Base-by-base conservation (phyloP, 1,284 basidiomycete species). In the Ustilago vetiveriae region DNA sequence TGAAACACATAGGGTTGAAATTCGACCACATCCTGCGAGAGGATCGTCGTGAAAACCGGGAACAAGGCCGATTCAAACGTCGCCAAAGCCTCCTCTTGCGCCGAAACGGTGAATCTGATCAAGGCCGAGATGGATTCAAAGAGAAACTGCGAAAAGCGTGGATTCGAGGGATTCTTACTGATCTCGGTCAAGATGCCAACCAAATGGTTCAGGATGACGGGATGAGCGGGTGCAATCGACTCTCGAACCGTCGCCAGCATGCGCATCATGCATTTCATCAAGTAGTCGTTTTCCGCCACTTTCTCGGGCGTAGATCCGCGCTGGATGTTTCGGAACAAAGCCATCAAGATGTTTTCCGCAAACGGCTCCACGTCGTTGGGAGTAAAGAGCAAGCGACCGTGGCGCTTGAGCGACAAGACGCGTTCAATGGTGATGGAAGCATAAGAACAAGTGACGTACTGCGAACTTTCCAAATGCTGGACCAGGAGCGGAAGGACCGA, bases 1-100 rank as follows among this genome's bases (percentile, higher is more conserved):
- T 98, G 96, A 86, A 98, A 98, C 47, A 92, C 91, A 82, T 95
- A 99, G 2, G 95, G 95, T 48, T 96, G 90, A 81, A 97, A 98
- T 84, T 98, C 95, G 92, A 80, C 90, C 24, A 98, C 92, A 72
- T 98, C 95, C 75, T 92, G 88, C 72, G 92, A 89, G 4, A 99
- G 84, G 78, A 98, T 94, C 62, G 89, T 82, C 8, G 91, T 94
- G 78, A 96, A 94, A 0, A 92, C 91, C 0, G 88, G 89, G 79
- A 84, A 84, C n/a, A 98, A 85, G 1, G 87, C 86, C 49, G 85
- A 83, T 81, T 98, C 94, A 74, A 98, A 96, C 2, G 84, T 85
- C 0, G 88, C 75, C n/a, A 97, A 83, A 1, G 89, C 87, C 13
- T 85, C 78, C 0, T 89, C 87, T 23, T 88, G 37, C 5, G 56